phyloP scores from a whole-genome alignment of 2,329 filamentous ascomycete genomes.

The Mariannaea sp. region DNA sequence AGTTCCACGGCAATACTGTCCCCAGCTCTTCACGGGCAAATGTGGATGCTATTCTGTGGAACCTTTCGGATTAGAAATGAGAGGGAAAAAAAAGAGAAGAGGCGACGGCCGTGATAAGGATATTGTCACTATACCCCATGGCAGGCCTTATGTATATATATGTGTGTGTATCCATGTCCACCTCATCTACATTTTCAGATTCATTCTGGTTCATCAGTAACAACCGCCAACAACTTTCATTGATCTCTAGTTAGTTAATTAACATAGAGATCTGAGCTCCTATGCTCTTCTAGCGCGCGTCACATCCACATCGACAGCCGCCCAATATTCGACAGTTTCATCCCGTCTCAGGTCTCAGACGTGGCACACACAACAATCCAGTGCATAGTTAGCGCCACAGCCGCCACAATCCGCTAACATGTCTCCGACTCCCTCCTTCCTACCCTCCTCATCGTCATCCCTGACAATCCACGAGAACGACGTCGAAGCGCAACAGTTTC shows the following conservation, averaged over 20 bases:
- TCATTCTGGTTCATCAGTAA: constrained; percentile 1
- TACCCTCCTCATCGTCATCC: constrained; percentile 30
- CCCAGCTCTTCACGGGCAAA: too few relatives aligned
- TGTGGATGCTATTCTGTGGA: too few relatives aligned
- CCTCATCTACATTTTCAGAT: too few relatives aligned
- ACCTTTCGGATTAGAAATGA: too few relatives aligned
- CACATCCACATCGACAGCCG: neutral
- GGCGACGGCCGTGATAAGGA: too few relatives aligned
- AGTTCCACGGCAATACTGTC: too few relatives aligned
- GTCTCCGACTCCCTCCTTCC: constrained; percentile 24
- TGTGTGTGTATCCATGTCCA: too few relatives aligned
- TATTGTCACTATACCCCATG: too few relatives aligned
- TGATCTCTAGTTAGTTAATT: constrained; percentile 1
- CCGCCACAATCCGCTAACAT: constrained; percentile 10
- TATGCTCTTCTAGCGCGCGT: neutral
- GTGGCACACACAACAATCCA: too few relatives aligned
- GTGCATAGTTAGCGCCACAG: neutral
- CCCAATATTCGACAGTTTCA: neutral
- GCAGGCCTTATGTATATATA: too few relatives aligned
- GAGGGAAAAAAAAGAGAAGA: too few relatives aligned
- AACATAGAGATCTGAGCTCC: constrained; percentile 1
- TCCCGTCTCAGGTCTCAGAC: neutral
- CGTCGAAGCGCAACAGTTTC: constrained; percentile 47
- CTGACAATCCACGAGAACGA: constrained; percentile 40
- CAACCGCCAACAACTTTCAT: neutral